Evolutionary conservation across 805 yeast genomes (phyloP).

Genomic region (Kodamaea nitidulidarum): DNA sequence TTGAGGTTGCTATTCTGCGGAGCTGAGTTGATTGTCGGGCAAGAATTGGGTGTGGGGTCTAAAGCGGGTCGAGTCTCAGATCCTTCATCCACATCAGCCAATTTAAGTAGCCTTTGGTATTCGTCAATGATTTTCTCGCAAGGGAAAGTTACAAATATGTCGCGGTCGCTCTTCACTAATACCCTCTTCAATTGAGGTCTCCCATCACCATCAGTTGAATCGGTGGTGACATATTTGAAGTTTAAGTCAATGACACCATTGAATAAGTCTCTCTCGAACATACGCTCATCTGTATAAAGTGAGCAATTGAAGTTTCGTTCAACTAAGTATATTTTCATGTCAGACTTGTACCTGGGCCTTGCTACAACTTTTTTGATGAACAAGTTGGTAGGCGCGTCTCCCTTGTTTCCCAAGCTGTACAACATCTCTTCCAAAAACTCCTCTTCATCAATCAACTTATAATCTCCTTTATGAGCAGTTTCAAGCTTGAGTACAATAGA

Average conservation of each 20-base stretch:
- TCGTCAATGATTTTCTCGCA: conserved; percentile 6
- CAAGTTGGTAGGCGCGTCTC: conserved; percentile 44
- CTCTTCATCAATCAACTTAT: conserved; percentile 47
- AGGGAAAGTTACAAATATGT: conserved; percentile 14
- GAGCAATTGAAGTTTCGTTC: conserved; percentile 37
- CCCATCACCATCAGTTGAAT: neutral
- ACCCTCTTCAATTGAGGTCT: neutral
- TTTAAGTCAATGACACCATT: conserved; percentile 45
- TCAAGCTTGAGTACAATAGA: conserved; percentile 51
- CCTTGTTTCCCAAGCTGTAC: conserved; percentile 35
- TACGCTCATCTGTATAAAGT: conserved; percentile 46
- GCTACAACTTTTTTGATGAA: conserved; percentile 57
- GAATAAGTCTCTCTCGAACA: conserved; percentile 49
- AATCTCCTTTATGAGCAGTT: conserved; percentile 52
- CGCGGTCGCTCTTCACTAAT: conserved; percentile 10
- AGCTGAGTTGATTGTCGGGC: no score
- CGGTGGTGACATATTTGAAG: conserved; percentile 1
- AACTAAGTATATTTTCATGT: conserved; percentile 57
- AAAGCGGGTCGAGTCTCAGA: no score
- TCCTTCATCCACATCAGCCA: neutral
- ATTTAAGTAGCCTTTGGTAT: conserved; percentile 1
- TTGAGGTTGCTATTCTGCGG: no score
- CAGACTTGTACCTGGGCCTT: conserved; percentile 58
- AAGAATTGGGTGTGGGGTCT: no score
- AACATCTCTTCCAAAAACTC: conserved; percentile 36